Evolutionary conservation across 1,284 basidiomycete genomes (phyloP).

Genomic region (Pseudozyma pruni): DNA sequence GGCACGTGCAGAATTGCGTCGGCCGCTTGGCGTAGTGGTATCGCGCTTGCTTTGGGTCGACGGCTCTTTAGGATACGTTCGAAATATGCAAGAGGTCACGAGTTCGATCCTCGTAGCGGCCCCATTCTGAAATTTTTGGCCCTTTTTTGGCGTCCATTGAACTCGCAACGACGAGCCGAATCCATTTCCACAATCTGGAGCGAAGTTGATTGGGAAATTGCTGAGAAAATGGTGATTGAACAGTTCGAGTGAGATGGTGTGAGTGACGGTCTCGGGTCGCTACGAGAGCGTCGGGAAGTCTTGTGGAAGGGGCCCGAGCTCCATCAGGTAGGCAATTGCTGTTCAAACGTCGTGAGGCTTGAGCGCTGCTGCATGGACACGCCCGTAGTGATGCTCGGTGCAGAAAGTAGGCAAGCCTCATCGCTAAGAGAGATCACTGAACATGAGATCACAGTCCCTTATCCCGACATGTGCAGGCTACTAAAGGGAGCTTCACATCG

Average conservation of each 20-base stretch:
- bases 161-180: conserved; percentile 3
- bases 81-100: conserved; percentile 51
- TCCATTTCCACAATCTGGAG: not conserved
- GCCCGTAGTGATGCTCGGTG: too few species aligned
- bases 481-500: too few species aligned
- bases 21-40: conserved; percentile 58
- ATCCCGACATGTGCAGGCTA: too few species aligned
- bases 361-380: too few species aligned
- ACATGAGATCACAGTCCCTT: too few species aligned
- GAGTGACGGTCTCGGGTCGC: too few species aligned
- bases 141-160: conserved; percentile 7
- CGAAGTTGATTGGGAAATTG: not conserved
- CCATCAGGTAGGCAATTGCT: too few species aligned
- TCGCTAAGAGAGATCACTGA: too few species aligned
- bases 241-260: not conserved
- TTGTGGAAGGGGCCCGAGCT: too few species aligned
- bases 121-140: conserved; percentile 14
- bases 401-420: too few species aligned
- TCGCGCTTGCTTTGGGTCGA: conserved; percentile 51
- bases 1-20: conserved; percentile 6
- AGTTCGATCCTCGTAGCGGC: conserved; percentile 57
- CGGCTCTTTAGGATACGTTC: not conserved
- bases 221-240: conserved; percentile 3
- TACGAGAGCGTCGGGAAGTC: too few species aligned
- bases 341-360: too few species aligned